Conservation (phyloP, 2,329 filamentous ascomycete genomes). For the Curvularia sp. region DNA sequence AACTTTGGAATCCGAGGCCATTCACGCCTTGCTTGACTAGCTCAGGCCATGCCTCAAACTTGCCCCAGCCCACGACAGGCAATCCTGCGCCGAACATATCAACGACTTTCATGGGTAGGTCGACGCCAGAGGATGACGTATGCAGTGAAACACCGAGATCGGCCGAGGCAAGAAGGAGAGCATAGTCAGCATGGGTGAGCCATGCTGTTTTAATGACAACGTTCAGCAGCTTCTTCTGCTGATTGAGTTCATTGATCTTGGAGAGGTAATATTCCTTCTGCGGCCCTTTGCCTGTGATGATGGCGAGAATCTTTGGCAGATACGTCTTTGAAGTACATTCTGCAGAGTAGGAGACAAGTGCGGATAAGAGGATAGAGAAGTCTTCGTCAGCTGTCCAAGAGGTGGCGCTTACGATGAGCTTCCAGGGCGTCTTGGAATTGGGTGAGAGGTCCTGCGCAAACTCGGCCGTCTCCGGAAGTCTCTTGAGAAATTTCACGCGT, state of each 20-base stretch:
- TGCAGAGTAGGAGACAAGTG: slow-evolving; percentile 76
- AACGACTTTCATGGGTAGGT: slow-evolving; percentile 98
- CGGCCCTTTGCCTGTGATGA: slow-evolving; percentile 95
- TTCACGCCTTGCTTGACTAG: slow-evolving; percentile 88
- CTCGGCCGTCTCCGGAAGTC: slow-evolving; percentile 69
- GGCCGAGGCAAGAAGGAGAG: slow-evolving; percentile 79
- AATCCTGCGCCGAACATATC: slow-evolving; percentile 98
- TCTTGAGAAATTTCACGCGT: slow-evolving; percentile 65
- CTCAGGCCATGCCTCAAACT: slow-evolving; percentile 88
- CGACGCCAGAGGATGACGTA: slow-evolving; percentile 91
- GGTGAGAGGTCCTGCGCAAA: slow-evolving; percentile 64
- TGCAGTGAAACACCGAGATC: slow-evolving; percentile 92
- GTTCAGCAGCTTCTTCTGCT: slow-evolving; percentile 69
- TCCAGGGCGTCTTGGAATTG: slow-evolving; percentile 61
- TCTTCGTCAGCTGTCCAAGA: slow-evolving; percentile 98
- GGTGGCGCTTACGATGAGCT: slow-evolving; percentile 87
- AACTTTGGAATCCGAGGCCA: slow-evolving; percentile 81
- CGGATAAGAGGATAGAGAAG: slow-evolving; percentile 85
- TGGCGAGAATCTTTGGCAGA: slow-evolving; percentile 75
- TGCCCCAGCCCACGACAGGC: slow-evolving; percentile 85
- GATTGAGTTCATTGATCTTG: slow-evolving; percentile 68
- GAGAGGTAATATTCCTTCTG: slow-evolving; percentile 78
- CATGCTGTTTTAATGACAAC: slow-evolving; percentile 82
- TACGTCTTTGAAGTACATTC: slow-evolving; percentile 55
- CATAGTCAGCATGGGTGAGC: slow-evolving; percentile 85